Conservation (phyloP, 306 rosid species). For the Macrotyloma uniflorum region DNA sequence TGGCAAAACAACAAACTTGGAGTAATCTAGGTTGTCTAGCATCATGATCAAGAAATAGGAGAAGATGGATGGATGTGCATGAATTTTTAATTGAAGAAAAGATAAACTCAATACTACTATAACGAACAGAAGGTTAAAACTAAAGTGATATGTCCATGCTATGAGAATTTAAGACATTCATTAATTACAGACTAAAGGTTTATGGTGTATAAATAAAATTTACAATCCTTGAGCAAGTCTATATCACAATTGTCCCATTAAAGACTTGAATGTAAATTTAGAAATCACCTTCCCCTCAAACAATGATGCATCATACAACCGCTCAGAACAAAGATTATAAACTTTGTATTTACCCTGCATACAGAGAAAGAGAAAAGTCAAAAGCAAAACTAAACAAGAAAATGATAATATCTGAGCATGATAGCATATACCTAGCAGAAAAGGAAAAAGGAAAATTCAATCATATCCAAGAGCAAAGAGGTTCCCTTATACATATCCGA, state of each 20-base stretch:
- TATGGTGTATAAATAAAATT: not conserved
- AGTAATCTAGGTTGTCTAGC: constrained; percentile 8
- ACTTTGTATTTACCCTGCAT: constrained; percentile 93
- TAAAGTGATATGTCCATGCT: not conserved
- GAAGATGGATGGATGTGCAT: constrained; percentile 12
- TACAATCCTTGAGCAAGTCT: constrained; percentile 12
- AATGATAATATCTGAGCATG: not conserved
- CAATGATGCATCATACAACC: constrained; percentile 95
- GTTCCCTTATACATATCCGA: not conserved
- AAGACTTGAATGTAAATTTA: constrained; percentile 28
- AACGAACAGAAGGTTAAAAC: constrained; percentile 25
- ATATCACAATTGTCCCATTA: constrained; percentile 4
- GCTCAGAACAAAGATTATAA: constrained; percentile 95
- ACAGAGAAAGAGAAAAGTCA: constrained; percentile 42
- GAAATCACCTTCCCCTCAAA: constrained; percentile 94
- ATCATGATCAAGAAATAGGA: constrained; percentile 16
- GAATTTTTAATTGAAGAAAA: constrained; percentile 31
- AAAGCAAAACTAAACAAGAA: constrained; percentile 29
- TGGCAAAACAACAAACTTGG: not conserved
- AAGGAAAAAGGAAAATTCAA: not conserved
- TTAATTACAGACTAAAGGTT: constrained; percentile 2
- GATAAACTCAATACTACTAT: not conserved
- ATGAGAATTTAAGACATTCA: not conserved
- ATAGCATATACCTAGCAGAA: constrained; percentile 2
- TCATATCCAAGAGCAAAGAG: not conserved